A percentile compares a stretch with the other conserved stretches of the same genome.
phyloP scores from a whole-genome alignment of 2,329 filamentous ascomycete genomes.

The Penicillium frequentans region DNA sequence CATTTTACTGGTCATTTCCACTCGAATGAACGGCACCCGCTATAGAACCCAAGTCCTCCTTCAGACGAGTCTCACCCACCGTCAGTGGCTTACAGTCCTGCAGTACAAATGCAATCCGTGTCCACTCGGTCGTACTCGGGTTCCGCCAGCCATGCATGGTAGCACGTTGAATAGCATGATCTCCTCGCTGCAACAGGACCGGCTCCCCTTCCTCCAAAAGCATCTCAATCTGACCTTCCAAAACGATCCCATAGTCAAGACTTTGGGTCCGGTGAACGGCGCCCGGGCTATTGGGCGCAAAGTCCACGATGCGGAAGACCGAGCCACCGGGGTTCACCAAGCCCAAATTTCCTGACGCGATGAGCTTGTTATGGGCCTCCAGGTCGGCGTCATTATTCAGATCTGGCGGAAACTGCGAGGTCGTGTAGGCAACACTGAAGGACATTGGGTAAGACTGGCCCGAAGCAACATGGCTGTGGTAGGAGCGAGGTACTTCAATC shows the following conservation, averaged over 20 bases:
- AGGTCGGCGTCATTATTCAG: slow-evolving; percentile 39
- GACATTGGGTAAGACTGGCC: slow-evolving; percentile 32
- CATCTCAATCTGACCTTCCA: slow-evolving; percentile 57
- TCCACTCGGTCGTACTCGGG: slow-evolving; percentile 48
- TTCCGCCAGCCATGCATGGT: slow-evolving; percentile 59
- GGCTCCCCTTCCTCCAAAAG: slow-evolving; percentile 54
- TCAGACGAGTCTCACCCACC: slow-evolving; percentile 21
- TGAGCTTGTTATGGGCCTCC: slow-evolving; percentile 29
- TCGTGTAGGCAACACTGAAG: slow-evolving; percentile 45
- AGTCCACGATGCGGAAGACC: slow-evolving; percentile 51
- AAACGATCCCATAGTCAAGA: slow-evolving; percentile 56
- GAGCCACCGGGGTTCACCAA: slow-evolving; percentile 43
- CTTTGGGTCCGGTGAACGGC: slow-evolving; percentile 54
- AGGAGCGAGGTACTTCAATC: slow-evolving; percentile 14
- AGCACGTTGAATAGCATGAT: slow-evolving; percentile 57
- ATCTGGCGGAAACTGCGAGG: slow-evolving; percentile 36
- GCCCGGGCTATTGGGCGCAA: slow-evolving; percentile 42
- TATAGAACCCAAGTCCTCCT: slow-evolving; percentile 27
- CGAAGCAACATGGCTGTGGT: slow-evolving; percentile 23
- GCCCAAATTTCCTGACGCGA: slow-evolving; percentile 29
- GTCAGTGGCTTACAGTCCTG: slow-evolving; percentile 27
- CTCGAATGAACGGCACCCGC: slow-evolving; percentile 13
- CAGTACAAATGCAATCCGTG: slow-evolving; percentile 45
- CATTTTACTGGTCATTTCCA: slow-evolving; percentile 12
- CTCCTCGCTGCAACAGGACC: slow-evolving; percentile 49